phyloP scores from a whole-genome alignment of 495 filamentous ascomycete species.

The Tuber aestivum region DNA sequence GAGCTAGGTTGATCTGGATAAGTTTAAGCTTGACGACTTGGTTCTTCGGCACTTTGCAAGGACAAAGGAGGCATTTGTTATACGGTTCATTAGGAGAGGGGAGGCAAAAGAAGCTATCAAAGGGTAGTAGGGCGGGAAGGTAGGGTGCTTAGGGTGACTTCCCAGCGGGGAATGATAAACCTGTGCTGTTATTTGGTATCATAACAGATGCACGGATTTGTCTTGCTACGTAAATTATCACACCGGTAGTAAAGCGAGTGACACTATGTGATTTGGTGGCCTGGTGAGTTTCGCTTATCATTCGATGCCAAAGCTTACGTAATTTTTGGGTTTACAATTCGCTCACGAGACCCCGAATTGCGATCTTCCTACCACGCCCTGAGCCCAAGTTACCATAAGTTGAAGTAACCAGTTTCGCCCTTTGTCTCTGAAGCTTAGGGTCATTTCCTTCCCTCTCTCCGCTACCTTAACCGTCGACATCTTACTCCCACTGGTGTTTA shows the following conservation, averaged over 20 bases:
- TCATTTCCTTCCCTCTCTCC: background rate
- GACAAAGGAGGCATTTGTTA: background rate
- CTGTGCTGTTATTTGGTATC: background rate
- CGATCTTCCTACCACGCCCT: background rate
- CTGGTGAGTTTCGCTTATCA: background rate
- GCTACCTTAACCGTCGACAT: background rate
- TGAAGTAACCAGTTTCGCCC: background rate
- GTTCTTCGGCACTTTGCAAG: background rate
- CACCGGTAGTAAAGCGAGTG: background rate
- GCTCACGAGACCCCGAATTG: background rate
- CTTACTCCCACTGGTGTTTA: background rate
- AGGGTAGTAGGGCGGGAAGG: background rate
- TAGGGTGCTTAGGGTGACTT: background rate
- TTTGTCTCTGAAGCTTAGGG: background rate
- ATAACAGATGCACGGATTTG: background rate
- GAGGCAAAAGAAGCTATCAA: background rate
- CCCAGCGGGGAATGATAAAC: background rate
- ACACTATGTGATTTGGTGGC: background rate
- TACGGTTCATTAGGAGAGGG: background rate
- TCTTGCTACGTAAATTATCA: no score
- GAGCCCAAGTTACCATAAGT: background rate
- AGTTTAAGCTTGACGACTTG: slow-evolving; percentile 10
- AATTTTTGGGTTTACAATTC: background rate
- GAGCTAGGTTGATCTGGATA: background rate
- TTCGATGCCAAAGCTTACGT: background rate